These are phyloP conservation scores for Globisporangium paroecandrum DNA, from an alignment of 352 stramenopile genomes.

Conservation along the genomic window DNA sequence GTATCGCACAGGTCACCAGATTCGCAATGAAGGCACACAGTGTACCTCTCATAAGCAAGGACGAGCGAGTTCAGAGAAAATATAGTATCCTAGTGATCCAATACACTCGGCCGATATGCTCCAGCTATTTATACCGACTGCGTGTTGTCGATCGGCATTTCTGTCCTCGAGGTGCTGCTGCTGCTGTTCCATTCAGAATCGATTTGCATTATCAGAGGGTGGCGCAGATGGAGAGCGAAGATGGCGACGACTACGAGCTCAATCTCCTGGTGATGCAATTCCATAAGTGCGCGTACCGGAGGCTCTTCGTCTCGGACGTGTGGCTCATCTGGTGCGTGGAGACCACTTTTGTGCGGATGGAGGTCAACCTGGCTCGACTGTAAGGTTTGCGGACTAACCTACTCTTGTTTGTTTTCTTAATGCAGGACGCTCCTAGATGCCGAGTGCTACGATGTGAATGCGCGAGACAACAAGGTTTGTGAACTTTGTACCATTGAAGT, in stretches of 20 bases:
- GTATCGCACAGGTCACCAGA: background rate
- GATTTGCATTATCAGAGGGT: background rate
- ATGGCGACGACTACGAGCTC: slow-evolving; percentile 25
- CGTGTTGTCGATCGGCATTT: background rate
- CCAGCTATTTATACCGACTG: background rate
- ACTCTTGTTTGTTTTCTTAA: background rate
- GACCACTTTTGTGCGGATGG: background rate
- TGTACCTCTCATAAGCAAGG: background rate
- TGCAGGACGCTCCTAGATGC: slow-evolving; percentile 44
- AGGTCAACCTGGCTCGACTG: background rate
- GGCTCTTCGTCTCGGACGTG: slow-evolving; percentile 32
- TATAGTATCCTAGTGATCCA: slow-evolving; percentile 1
- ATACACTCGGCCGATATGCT: background rate
- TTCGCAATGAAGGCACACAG: background rate
- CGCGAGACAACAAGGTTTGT: slow-evolving; percentile 36
- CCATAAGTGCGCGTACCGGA: slow-evolving; percentile 38
- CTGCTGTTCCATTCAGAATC: background rate
- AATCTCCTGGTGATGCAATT: slow-evolving; percentile 61
- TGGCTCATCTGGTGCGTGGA: slow-evolving; percentile 46
- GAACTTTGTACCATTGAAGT: background rate
- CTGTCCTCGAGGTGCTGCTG: background rate
- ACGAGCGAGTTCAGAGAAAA: background rate
- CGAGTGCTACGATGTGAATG: slow-evolving; percentile 53
- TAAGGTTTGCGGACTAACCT: too few species aligned
- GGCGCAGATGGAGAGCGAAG: background rate